Conservation (phyloP, 805 yeast species). For the Nakazawaea laoshanensis region DNA sequence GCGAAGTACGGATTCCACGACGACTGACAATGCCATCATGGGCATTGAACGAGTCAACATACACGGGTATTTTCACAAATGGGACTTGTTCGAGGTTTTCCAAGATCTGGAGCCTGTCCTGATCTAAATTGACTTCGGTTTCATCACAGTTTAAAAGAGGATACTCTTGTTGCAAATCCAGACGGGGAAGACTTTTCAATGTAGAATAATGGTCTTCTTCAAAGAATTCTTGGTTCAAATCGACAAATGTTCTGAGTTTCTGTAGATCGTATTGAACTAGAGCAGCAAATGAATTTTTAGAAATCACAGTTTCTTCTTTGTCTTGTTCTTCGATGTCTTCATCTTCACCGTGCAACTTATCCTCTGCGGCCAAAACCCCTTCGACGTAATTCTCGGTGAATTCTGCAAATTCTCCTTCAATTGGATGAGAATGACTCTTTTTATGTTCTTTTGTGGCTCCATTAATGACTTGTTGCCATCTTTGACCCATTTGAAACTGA, state of each 20-base stretch:
- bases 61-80: conserved; percentile 76
- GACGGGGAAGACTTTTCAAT: not conserved
- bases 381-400: conserved; percentile 12
- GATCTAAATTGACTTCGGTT: conserved; percentile 18
- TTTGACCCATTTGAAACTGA: conserved; percentile 10
- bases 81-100: conserved; percentile 49
- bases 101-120: conserved; percentile 31
- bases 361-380: conserved; percentile 7
- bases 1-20: conserved; percentile 46
- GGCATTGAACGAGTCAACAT: conserved; percentile 65
- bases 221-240: conserved; percentile 1
- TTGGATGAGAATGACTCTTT: conserved; percentile 10
- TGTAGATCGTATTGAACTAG: conserved; percentile 4
- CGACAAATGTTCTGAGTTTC: not conserved
- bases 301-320: not conserved
- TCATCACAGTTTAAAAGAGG: conserved; percentile 1
- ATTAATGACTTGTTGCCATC: conserved; percentile 16
- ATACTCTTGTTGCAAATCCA: too few relatives aligned
- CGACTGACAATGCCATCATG: conserved; percentile 86
- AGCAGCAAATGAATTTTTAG: not conserved
- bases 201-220: conserved; percentile 1
- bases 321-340: not conserved
- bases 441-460: conserved; percentile 17
- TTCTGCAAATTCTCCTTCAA: conserved; percentile 12
- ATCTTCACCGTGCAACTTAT: conserved; percentile 1